Evolutionary conservation across 129 eudicot genomes (phyloP).

Genomic region (Silybum marianum): DNA sequence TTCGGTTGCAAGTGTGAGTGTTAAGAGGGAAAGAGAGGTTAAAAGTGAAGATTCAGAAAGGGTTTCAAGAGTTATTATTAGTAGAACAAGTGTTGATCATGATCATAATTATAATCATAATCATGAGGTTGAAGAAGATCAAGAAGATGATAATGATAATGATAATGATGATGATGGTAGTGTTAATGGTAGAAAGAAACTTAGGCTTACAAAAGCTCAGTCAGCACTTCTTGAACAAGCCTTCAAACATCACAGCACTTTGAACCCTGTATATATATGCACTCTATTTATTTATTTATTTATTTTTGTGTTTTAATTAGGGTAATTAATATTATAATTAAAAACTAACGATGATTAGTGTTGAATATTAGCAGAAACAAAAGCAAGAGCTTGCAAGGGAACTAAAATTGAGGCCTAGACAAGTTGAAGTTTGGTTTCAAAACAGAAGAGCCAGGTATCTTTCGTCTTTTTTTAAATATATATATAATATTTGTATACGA

Average conservation of each 20-base stretch:
- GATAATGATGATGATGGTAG: conserved; percentile 54
- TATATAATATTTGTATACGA: too few species aligned
- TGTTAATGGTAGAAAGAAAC: conserved; percentile 73
- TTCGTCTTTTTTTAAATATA: too few species aligned
- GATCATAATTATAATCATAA: conserved; percentile 8
- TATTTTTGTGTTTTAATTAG: neutral
- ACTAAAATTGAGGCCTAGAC: conserved; percentile 82
- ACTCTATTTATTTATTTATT: neutral
- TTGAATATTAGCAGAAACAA: conserved; percentile 82
- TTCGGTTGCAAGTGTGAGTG: conserved; percentile 67
- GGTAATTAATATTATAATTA: neutral
- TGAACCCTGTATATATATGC: conserved; percentile 76
- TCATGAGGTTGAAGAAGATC: conserved; percentile 43
- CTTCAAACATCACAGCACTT: conserved; percentile 89
- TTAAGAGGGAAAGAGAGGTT: conserved; percentile 78
- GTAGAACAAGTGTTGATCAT: conserved; percentile 19
- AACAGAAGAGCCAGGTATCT: conserved; percentile 89
- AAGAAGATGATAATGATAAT: conserved; percentile 53
- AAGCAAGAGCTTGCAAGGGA: conserved; percentile 86
- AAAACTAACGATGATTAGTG: conserved; percentile 30
- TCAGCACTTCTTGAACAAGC: conserved; percentile 92
- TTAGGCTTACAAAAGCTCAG: conserved; percentile 90
- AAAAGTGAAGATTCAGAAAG: conserved; percentile 64
- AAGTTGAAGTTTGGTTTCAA: conserved; percentile 98
- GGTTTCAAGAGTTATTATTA: conserved; percentile 24